Evolutionary conservation across 2,329 filamentous ascomycete genomes (phyloP), one percentile per base, ranked within the genome.

Genomic region (Orbilia ellipsospora): DNA sequence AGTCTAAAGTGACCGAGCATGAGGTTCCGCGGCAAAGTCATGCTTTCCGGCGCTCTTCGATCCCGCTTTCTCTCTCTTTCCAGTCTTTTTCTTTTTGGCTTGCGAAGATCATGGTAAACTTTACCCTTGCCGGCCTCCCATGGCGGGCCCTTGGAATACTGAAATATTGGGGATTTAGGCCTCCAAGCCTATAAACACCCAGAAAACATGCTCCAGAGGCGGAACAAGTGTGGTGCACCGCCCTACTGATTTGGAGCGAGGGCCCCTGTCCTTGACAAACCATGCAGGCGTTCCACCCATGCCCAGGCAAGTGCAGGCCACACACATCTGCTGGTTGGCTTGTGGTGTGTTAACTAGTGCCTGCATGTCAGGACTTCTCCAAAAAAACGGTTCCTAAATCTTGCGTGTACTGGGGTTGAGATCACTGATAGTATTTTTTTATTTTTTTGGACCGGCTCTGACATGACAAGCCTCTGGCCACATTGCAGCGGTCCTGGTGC

Each of bases 371-470:
- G 70, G 70, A 64, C 56, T 74, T 74, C 63, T 74, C 70, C 63
- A 74, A 74, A 60, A 73, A 73, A 74, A 74, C 70, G 70, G 63
- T 74, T 74, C 63, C 45, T 74, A 51, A 74, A 73, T 73, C 63
- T 66, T 73, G 69, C 62, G 69, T 67, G 69, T 57, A 36, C 70
- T 68, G 70, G 70, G 63, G 56, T 66, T 44, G n/a, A 56, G 56
- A 66, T 56, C 61, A 61, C 60, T 67, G 64, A 59, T 73, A 74
- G 56, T 67, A 63, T 60, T 23, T 67, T 67, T 51, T 59, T 50
- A 26, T 60, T 61, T 59, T 66, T 73, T 64, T 62, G 40, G 8
- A 42, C 62, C 31, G 55, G 69, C 51, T 62, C 62, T 73, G 61
- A 63, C 57, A 74, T 68, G 64, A 74, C 70, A 67, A 74, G 63